Conservation (phyloP, 2,329 filamentous ascomycete species). For the Stagonosporopsis chrysanthemi region DNA sequence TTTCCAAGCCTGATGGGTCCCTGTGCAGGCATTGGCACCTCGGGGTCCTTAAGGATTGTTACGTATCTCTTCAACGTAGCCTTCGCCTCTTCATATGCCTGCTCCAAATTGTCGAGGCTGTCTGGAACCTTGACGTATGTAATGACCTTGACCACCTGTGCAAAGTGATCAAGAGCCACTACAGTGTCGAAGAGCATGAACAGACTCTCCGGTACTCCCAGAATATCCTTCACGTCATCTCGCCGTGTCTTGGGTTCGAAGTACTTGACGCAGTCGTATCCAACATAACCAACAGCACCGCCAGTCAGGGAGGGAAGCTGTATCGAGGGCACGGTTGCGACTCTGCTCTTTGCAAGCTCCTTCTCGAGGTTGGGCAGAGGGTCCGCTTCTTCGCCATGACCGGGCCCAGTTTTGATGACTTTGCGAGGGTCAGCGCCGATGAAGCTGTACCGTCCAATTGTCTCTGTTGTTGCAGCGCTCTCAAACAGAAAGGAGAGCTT, state of each 20-base stretch:
- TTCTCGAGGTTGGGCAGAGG: conserved; percentile 82
- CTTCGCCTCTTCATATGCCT: conserved; percentile 74
- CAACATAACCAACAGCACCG: conserved; percentile 94
- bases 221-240: conserved; percentile 83
- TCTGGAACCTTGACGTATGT: conserved; percentile 80
- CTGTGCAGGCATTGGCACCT: conserved; percentile 80
- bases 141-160: conserved; percentile 89
- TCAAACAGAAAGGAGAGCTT: conserved; percentile 94
- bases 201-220: conserved; percentile 88
- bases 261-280: conserved; percentile 96
- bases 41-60: conserved; percentile 73
- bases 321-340: conserved; percentile 83
- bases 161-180: conserved; percentile 94
- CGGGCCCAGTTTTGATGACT: conserved; percentile 84
- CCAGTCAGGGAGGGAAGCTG: conserved; percentile 86
- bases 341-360: conserved; percentile 79
- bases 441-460: conserved; percentile 94
- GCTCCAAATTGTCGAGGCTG: conserved; percentile 62
- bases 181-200: conserved; percentile 98
- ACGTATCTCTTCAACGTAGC: conserved; percentile 72
- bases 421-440: conserved; percentile 82
- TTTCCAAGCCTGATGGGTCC: conserved; percentile 74
- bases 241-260: conserved; percentile 97
- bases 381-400: conserved; percentile 83
- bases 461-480: conserved; percentile 89